phyloP scores from a whole-genome alignment of 768 basidiomycete species.

The Tricholoma terreum region DNA sequence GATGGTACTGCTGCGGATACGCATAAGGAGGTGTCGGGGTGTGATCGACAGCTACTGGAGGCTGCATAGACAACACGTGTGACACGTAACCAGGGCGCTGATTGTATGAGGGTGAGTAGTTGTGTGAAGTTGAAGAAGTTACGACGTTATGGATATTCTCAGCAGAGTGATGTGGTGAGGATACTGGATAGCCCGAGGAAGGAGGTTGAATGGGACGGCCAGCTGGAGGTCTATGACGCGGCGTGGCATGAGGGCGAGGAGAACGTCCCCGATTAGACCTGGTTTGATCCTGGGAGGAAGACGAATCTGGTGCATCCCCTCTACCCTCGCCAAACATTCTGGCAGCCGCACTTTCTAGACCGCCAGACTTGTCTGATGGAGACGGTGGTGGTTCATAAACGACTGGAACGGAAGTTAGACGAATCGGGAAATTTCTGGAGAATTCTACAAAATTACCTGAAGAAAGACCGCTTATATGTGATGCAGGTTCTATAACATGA shows the following conservation, averaged over 20 bases:
- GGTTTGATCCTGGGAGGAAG: constrained; percentile 21
- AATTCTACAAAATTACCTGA: constrained; percentile 16
- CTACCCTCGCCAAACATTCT: constrained; percentile 26
- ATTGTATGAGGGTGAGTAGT: constrained; percentile 30
- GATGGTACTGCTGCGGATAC: constrained; percentile 35
- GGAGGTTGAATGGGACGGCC: constrained; percentile 17
- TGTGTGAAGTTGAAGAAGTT: constrained; percentile 19
- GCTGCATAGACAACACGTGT: constrained; percentile 47
- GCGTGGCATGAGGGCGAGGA: constrained; percentile 19
- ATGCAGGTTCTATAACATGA: constrained; percentile 23
- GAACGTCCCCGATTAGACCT: constrained; percentile 23
- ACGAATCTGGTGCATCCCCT: constrained; percentile 22
- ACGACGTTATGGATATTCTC: constrained; percentile 18
- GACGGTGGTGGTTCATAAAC: constrained; percentile 25
- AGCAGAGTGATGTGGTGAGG: constrained; percentile 8
- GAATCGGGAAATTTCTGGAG: constrained; percentile 12
- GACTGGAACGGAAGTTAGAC: constrained; percentile 11
- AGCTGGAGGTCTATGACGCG: constrained; percentile 11
- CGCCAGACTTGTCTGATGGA: constrained; percentile 10
- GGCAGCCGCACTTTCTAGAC: constrained; percentile 12
- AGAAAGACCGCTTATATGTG: constrained; percentile 7
- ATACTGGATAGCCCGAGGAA: constrained; percentile 5
- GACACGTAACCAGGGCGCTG: constrained; percentile 38
- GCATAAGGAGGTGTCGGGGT: constrained; percentile 30
- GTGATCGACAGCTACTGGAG: constrained; percentile 34